phyloP scores from a whole-genome alignment of 805 yeast genomes.

The Candida nanaspora region DNA sequence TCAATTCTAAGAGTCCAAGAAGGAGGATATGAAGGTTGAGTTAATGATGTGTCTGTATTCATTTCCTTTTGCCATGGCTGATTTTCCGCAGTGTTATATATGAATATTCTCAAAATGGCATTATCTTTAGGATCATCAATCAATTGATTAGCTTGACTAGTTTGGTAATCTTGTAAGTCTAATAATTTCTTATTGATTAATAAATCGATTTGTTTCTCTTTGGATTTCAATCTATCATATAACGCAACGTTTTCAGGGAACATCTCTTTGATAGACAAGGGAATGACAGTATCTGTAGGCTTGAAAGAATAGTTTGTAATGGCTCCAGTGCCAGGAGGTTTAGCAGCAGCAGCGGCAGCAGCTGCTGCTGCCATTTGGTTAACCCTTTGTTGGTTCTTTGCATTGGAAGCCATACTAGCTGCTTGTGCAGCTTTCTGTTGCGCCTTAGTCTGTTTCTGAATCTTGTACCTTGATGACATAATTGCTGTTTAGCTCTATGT shows the following conservation, averaged over 20 bases:
- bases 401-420: neutral
- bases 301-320: slow-evolving; percentile 18
- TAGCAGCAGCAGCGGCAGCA: neutral
- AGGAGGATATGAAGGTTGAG: slow-evolving; percentile 22
- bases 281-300: slow-evolving; percentile 28
- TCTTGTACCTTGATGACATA: slow-evolving; percentile 4
- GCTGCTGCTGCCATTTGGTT: slow-evolving; percentile 1
- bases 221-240: slow-evolving; percentile 64
- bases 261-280: slow-evolving; percentile 19
- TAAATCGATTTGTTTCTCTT: slow-evolving; percentile 79
- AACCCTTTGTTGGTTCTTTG: slow-evolving; percentile 1
- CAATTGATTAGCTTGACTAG: slow-evolving; percentile 37
- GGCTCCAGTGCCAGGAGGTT: slow-evolving; percentile 4
- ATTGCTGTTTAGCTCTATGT: too few relatives aligned
- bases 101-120: slow-evolving; percentile 66
- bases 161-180: slow-evolving; percentile 69
- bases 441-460: neutral
- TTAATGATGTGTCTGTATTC: slow-evolving; percentile 11
- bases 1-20: slow-evolving; percentile 86
- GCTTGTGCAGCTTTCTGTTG: slow-evolving; percentile 1
- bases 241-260: slow-evolving; percentile 49
- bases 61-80: slow-evolving; percentile 74
- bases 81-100: slow-evolving; percentile 75
- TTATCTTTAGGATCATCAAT: slow-evolving; percentile 36
- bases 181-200: slow-evolving; percentile 75